Percentiles rank a stretch among this genome's conserved stretches.
Evolutionary conservation across 257 asterid species (phyloP).

Genomic region (Solanum infundibuliforme): DNA sequence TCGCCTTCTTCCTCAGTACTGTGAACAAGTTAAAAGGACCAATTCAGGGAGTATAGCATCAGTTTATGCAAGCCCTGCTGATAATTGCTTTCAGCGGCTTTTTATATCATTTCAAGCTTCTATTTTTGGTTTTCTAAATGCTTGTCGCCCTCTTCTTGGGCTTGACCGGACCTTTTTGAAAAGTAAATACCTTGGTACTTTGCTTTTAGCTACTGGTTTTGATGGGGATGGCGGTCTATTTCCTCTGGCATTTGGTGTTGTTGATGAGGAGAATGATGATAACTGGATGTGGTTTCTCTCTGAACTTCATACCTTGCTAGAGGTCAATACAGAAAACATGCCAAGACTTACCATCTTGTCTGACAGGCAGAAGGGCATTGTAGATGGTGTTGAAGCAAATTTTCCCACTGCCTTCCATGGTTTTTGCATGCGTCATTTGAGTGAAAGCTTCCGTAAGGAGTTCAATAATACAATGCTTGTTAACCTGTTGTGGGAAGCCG

Average conservation of each 20-base stretch:
- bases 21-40: constrained; percentile 81
- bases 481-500: constrained; percentile 83
- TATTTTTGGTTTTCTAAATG: constrained; percentile 74
- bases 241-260: constrained; percentile 93
- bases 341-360: constrained; percentile 90
- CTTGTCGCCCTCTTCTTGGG: constrained; percentile 92
- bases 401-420: constrained; percentile 95
- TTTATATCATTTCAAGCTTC: constrained; percentile 89
- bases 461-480: constrained; percentile 81
- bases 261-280: constrained; percentile 81
- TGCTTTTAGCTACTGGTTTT: constrained; percentile 86
- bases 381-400: constrained; percentile 78
- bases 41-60: constrained; percentile 89
- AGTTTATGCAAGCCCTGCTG: constrained; percentile 56
- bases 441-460: constrained; percentile 81
- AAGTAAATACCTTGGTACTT: constrained; percentile 80
- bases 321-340: constrained; percentile 85
- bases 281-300: constrained; percentile 99
- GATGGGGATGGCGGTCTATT: constrained; percentile 92
- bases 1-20: constrained; percentile 79
- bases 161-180: constrained; percentile 78
- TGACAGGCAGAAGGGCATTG: constrained; percentile 74
- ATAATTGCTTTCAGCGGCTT: constrained; percentile 80
- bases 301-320: constrained; percentile 82
- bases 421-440: constrained; percentile 86